Evolutionary conservation across 2,329 filamentous ascomycete genomes (phyloP).

Genomic region (Harringtonia lauricola): DNA sequence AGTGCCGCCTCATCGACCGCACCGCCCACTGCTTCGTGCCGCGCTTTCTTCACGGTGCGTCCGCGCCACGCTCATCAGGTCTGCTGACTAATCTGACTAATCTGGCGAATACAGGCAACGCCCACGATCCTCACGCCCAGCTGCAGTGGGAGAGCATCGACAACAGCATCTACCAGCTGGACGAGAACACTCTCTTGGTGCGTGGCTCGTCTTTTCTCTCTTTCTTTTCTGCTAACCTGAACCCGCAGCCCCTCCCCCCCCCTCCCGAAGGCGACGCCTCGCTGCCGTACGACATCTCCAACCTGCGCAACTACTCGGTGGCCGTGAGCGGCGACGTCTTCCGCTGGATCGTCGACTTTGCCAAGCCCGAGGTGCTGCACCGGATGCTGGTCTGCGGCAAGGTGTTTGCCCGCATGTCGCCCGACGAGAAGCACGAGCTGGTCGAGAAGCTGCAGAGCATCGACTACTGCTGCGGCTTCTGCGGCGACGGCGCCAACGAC

Average conservation of each 20-base stretch:
- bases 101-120: constrained; percentile 40
- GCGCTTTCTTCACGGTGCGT: constrained; percentile 63
- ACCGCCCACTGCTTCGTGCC: constrained; percentile 87
- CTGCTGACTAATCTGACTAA: neutral
- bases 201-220: constrained; percentile 10
- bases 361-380: constrained; percentile 65
- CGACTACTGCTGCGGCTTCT: constrained; percentile 92
- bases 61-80: neutral
- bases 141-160: constrained; percentile 94
- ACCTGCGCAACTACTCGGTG: constrained; percentile 74
- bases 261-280: constrained; percentile 68
- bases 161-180: constrained; percentile 64
- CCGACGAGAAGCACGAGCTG: constrained; percentile 95
- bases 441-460: constrained; percentile 96
- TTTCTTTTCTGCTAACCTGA: neutral
- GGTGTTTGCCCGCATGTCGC: constrained; percentile 96
- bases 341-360: constrained; percentile 91
- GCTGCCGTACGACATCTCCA: constrained; percentile 72
- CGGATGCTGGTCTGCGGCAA: constrained; percentile 83
- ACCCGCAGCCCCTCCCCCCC: constrained; percentile 32
- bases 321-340: constrained; percentile 92
- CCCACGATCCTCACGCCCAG: constrained; percentile 59
- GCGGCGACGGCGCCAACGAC: constrained; percentile 94
- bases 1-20: constrained; percentile 73
- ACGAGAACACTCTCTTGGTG: constrained; percentile 65